Evolutionary conservation across 495 filamentous ascomycete species (phyloP).

Genomic region (Aspergillus affinis): DNA sequence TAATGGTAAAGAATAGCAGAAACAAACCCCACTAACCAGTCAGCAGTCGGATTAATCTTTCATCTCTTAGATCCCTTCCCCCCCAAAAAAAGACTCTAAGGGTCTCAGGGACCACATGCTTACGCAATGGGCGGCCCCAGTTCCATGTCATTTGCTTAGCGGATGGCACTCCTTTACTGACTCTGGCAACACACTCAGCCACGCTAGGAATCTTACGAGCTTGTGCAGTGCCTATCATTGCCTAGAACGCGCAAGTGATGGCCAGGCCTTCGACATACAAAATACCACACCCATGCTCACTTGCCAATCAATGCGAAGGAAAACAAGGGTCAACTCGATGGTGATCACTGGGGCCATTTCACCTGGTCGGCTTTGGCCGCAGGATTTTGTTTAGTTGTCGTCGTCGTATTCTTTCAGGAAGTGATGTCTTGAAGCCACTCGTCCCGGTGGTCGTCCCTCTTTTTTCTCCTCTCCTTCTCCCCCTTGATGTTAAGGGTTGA

Average conservation of each 20-base stretch:
- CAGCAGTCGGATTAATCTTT: neutral
- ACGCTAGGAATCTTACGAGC: neutral
- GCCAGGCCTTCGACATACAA: neutral
- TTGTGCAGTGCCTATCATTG: neutral
- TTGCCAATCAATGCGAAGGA: neutral
- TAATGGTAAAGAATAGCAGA: slow-evolving; percentile 7
- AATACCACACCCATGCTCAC: neutral
- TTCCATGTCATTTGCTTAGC: neutral
- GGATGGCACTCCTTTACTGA: neutral
- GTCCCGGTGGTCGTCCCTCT: neutral
- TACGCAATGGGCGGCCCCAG: slow-evolving; percentile 6
- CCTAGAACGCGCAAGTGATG: neutral
- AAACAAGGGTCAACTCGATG: neutral
- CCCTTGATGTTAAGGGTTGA: slow-evolving; percentile 11
- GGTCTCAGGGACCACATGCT: slow-evolving; percentile 8
- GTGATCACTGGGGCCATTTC: neutral
- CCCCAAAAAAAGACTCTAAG: neutral
- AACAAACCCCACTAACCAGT: neutral
- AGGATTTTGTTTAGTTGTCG: neutral
- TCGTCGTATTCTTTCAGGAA: neutral
- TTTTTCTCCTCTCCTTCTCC: neutral
- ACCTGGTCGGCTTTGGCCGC: neutral
- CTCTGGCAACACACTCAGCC: neutral
- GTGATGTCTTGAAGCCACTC: neutral
- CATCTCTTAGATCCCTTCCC: neutral